Conservation (phyloP, 2,329 filamentous ascomycete genomes). For the Hortaea werneckii region DNA sequence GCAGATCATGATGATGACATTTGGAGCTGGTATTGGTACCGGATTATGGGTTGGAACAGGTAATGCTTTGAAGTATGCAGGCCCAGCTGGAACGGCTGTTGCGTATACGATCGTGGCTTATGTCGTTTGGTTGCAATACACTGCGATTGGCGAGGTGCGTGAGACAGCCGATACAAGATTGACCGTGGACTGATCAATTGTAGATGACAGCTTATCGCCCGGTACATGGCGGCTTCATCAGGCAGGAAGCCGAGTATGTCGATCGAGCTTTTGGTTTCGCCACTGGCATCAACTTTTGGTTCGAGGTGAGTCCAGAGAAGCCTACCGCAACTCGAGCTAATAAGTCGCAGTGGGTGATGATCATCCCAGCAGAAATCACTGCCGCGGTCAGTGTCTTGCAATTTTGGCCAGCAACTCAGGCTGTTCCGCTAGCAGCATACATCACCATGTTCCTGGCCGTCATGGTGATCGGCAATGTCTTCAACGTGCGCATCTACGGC, state of each 20-base stretch:
- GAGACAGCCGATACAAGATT: background rate
- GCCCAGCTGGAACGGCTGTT: slow-evolving; percentile 25
- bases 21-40: slow-evolving; percentile 28
- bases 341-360: slow-evolving; percentile 27
- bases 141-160: slow-evolving; percentile 23
- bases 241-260: slow-evolving; percentile 24
- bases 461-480: slow-evolving; percentile 13
- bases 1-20: slow-evolving; percentile 31
- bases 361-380: slow-evolving; percentile 27
- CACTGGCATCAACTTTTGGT: slow-evolving; percentile 28
- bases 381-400: slow-evolving; percentile 25
- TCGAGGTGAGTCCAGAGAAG: slow-evolving; percentile 19
- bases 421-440: background rate
- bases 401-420: slow-evolving; percentile 22
- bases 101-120: slow-evolving; percentile 26
- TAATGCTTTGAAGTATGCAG: slow-evolving; percentile 25
- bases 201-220: slow-evolving; percentile 10
- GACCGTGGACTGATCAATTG: background rate
- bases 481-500: slow-evolving; percentile 22
- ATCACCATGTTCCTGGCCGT: slow-evolving; percentile 7
- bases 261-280: slow-evolving; percentile 27
- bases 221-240: slow-evolving; percentile 26
- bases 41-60: slow-evolving; percentile 30
- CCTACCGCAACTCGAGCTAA: slow-evolving; percentile 22
- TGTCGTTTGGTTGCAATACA: slow-evolving; percentile 26